Base-by-base conservation (phyloP, 2,329 filamentous ascomycete species). In the Ophiostoma piceae region DNA sequence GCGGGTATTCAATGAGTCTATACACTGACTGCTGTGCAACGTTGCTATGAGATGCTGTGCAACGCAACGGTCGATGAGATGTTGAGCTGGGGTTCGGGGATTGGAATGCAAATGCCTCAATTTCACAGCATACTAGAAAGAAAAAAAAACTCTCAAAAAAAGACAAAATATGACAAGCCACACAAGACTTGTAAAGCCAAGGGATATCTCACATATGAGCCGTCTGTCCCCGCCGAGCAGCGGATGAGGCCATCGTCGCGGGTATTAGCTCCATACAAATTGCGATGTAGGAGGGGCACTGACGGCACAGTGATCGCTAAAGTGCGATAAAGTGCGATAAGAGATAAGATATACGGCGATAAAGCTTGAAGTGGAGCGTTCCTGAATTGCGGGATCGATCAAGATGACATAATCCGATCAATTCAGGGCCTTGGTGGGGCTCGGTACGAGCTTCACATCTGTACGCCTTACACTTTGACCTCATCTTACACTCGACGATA, bases 201-300 rank as follows among this genome's bases (percentile, higher is more conserved):
- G 32, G n/a, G 67, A 65, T 8, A 62, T 37, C 32, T 22, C 62
- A 39, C 7, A 29, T 37, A 14, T 37, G 32, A 64, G 29, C 19
- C n/a, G 16, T 16, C 14, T 37, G 16, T 37, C 62, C 29, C 32
- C 35, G 32, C 32, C 16, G 29, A 22, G 60, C 14, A n/a, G 62
- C 62, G 32, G 60, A 65, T 65, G 62, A 65, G 57, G 62, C 62
- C 62, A 65, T 65, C 62, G 62, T 39, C 57, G 57, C 5, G 57
- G 5, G n/a, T 22, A 22, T 57, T 62, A 62, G 22, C 57, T 62
- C 57, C 57, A 62, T 62, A 35, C 22, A 62, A 32, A 32, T 7
- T 12, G 62, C 62, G 62, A 65, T 65, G 62, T 37, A 65, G 62
- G 62, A 65, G 62, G 62, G 62, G 62, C 62, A 64, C 29, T 37